A percentile compares a stretch with the other conserved stretches of the same genome.
Evolutionary conservation across 140 eudicot genomes (phyloP).

Genomic region (Eryngium alpinum): DNA sequence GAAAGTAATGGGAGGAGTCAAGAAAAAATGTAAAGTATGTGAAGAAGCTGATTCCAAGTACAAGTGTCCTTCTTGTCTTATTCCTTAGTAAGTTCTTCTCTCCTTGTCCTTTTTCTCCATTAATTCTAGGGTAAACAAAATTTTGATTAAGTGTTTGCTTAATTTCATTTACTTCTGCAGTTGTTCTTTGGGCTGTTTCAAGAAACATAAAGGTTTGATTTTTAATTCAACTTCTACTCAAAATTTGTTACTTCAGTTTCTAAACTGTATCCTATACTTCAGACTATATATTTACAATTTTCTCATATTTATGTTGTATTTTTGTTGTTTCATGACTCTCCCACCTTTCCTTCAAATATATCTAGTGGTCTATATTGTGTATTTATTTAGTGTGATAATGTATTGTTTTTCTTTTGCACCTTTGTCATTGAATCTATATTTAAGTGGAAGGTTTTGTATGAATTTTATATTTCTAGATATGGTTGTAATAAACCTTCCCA

Average conservation of each 20-base stretch:
- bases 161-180: conserved; percentile 26
- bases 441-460: too few species aligned
- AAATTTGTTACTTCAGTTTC: neutral
- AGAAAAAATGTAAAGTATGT: conserved; percentile 50
- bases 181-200: conserved; percentile 68
- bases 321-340: neutral
- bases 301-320: neutral
- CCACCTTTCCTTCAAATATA: neutral
- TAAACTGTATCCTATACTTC: neutral
- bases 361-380: too few species aligned
- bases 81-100: conserved; percentile 53
- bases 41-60: conserved; percentile 60
- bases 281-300: neutral
- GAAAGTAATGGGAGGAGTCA: conserved; percentile 30
- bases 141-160: neutral
- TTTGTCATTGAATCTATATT: too few species aligned
- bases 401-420: too few species aligned
- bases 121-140: neutral
- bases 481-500: neutral
- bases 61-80: conserved; percentile 67
- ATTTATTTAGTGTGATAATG: too few species aligned
- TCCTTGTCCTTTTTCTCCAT: neutral
- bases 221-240: neutral
- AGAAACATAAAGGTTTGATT: conserved; percentile 72
- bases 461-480: too few species aligned